Evolutionary conservation across 1,284 basidiomycete species (phyloP).

Genomic region (Fistulinella cinereoalba): DNA sequence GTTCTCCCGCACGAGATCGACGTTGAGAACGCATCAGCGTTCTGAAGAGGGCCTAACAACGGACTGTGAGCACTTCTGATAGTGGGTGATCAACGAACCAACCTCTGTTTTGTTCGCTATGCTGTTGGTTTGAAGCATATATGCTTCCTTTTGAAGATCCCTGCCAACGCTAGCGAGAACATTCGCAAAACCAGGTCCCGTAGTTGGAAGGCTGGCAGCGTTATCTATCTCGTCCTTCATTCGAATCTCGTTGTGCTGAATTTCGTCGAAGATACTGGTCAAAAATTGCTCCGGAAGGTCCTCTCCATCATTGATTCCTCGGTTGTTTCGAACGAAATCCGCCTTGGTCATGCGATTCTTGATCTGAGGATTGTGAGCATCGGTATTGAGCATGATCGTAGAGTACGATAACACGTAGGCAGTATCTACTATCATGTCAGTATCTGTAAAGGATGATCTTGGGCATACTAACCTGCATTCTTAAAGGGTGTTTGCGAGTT

Average conservation of each 20-base stretch:
- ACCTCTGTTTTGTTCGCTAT: conserved; percentile 97
- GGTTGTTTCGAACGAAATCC: conserved; percentile 91
- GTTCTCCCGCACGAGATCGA: conserved; percentile 71
- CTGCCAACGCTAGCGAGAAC: conserved; percentile 86
- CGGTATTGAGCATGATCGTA: conserved; percentile 93
- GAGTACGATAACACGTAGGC: conserved; percentile 94
- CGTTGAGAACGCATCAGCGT: conserved; percentile 88
- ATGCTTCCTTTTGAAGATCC: conserved; percentile 92
- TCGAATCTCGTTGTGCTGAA: conserved; percentile 86
- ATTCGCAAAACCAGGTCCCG: conserved; percentile 73
- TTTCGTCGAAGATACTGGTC: conserved; percentile 82
- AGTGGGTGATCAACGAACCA: conserved; percentile 1
- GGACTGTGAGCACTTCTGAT: conserved; percentile 1
- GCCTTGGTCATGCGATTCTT: conserved; percentile 89
- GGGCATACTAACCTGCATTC: conserved; percentile 57
- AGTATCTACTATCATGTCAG: conserved; percentile 57
- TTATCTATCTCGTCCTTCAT: conserved; percentile 96
- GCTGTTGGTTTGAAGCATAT: conserved; percentile 88
- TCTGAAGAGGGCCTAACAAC: conserved; percentile 75
- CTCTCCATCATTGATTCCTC: conserved; percentile 88
- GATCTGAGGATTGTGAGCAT: conserved; percentile 91
- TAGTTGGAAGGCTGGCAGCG: conserved; percentile 41
- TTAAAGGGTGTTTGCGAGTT: conserved; percentile 83
- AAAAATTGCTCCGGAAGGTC: conserved; percentile 87
- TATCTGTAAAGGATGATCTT: not conserved